A percentile compares a stretch with the other conserved stretches of the same genome.
These are phyloP conservation scores for Didymosphaeria variabile DNA, from an alignment of 2,329 filamentous ascomycete genomes.

Conservation along the genomic window DNA sequence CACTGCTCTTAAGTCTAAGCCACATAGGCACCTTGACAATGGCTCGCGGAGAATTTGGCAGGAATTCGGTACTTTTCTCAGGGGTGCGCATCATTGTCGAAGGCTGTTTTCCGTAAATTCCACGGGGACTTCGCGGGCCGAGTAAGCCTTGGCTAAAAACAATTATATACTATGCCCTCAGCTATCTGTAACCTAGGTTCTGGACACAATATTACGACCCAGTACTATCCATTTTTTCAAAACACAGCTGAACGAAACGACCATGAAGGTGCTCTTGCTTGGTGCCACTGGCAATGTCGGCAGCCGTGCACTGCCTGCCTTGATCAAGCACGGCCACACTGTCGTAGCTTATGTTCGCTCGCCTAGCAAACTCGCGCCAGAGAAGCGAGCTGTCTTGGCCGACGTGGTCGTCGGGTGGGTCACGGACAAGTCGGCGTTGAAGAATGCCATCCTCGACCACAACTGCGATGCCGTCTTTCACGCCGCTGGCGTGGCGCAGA, in stretches of 20 bases:
- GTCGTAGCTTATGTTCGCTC: conserved; percentile 52
- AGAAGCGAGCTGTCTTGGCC: conserved; percentile 38
- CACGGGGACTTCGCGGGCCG: conserved; percentile 9
- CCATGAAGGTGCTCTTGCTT: conserved; percentile 52
- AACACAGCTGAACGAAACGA: conserved; percentile 14
- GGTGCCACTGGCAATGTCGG: conserved; percentile 53
- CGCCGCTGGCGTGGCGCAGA: conserved; percentile 48
- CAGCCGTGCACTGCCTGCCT: conserved; percentile 44
- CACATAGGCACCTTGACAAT: too few relatives aligned
- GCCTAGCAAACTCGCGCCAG: conserved; percentile 45
- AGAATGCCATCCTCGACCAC: conserved; percentile 47
- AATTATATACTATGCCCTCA: conserved; percentile 6
- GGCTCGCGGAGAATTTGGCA: not conserved
- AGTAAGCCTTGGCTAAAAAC: conserved; percentile 6
- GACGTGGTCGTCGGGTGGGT: conserved; percentile 50
- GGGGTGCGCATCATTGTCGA: conserved; percentile 6
- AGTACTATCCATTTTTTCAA: conserved; percentile 3
- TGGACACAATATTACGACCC: conserved; percentile 11
- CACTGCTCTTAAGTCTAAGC: too few relatives aligned
- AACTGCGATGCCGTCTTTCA: conserved; percentile 53
- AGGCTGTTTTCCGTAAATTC: conserved; percentile 10
- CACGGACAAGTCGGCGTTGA: conserved; percentile 44
- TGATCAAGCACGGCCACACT: conserved; percentile 44
- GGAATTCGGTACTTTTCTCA: conserved; percentile 7
- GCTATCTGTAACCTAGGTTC: conserved; percentile 9